Percentiles rank a stretch among this genome's conserved stretches.
Conservation (phyloP, 495 filamentous ascomycete species). For the Daldinia concentrica region DNA sequence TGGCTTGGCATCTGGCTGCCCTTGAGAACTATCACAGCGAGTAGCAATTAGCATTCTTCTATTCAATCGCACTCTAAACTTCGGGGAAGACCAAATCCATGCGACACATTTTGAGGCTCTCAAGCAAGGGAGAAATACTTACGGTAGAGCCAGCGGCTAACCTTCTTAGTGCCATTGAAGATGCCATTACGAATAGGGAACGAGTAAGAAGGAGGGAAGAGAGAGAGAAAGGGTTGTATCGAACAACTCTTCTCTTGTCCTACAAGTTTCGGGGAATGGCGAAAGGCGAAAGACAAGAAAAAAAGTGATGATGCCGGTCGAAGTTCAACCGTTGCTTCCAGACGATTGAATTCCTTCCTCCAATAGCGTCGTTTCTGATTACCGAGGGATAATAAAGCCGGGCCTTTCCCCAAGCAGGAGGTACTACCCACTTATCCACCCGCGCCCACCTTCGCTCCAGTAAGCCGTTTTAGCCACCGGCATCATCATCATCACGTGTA, state of each 20-base stretch:
- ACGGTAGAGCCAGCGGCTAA: conserved; percentile 57
- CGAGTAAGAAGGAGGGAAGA: conserved; percentile 23
- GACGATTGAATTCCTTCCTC: conserved; percentile 36
- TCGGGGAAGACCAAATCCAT: conserved; percentile 5
- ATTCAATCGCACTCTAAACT: background rate
- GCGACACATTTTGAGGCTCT: conserved; percentile 9
- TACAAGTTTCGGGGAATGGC: conserved; percentile 36
- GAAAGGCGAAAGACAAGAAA: conserved; percentile 13
- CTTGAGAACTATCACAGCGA: conserved; percentile 56
- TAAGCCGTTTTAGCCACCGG: conserved; percentile 22
- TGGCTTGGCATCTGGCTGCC: conserved; percentile 61
- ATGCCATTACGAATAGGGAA: conserved; percentile 53
- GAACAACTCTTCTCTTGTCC: conserved; percentile 46
- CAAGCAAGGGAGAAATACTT: conserved; percentile 45
- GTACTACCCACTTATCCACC: conserved; percentile 3
- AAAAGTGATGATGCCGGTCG: conserved; percentile 45
- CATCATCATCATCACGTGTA: conserved; percentile 36
- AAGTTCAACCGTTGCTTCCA: conserved; percentile 46
- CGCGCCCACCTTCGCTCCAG: background rate
- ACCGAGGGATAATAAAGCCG: conserved; percentile 48
- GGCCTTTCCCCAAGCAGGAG: conserved; percentile 15
- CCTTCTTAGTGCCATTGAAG: conserved; percentile 62
- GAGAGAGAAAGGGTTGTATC: conserved; percentile 24
- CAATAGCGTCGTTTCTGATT: conserved; percentile 50
- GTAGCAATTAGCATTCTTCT: conserved; percentile 3